These are phyloP conservation scores for Senecio squalidus DNA, from an alignment of 140 eudicot species.

Conservation along the genomic window DNA sequence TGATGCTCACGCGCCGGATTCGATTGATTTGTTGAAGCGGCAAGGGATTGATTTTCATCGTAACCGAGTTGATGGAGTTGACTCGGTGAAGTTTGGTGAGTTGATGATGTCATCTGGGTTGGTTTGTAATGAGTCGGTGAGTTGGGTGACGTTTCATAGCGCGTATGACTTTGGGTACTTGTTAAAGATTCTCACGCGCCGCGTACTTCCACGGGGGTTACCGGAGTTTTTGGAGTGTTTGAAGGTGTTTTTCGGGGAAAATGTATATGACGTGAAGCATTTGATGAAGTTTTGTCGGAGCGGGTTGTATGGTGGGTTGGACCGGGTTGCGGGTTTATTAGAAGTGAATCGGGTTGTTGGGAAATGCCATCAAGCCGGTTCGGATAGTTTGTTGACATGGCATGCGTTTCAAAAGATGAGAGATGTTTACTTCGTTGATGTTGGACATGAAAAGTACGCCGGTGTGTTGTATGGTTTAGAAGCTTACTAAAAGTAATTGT, in stretches of 20 bases:
- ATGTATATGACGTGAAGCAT: slow-evolving; percentile 23
- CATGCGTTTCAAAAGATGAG: slow-evolving; percentile 25
- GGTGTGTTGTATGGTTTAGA: slow-evolving; percentile 28
- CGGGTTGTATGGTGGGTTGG: slow-evolving; percentile 27
- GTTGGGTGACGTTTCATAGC: slow-evolving; percentile 30
- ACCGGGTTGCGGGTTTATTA: slow-evolving; percentile 21
- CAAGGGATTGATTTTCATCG: slow-evolving; percentile 20
- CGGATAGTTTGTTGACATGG: slow-evolving; percentile 26
- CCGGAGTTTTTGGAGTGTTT: slow-evolving; percentile 14
- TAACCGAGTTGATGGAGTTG: slow-evolving; percentile 19
- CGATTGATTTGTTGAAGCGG: slow-evolving; percentile 11
- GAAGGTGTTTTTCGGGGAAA: slow-evolving; percentile 19
- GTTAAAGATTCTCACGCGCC: slow-evolving; percentile 24
- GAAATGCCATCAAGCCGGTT: slow-evolving; percentile 26
- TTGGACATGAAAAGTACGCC: slow-evolving; percentile 18
- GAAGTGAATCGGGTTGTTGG: slow-evolving; percentile 27
- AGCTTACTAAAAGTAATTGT: neutral
- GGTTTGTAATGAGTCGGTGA: slow-evolving; percentile 21
- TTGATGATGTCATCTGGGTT: slow-evolving; percentile 24
- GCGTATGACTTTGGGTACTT: slow-evolving; percentile 24
- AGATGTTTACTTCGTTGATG: slow-evolving; percentile 15
- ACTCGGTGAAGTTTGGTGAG: slow-evolving; percentile 18
- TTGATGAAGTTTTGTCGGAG: slow-evolving; percentile 17
- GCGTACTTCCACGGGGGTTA: neutral
- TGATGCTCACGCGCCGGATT: slow-evolving; percentile 19